phyloP scores from a whole-genome alignment of 441 rosid species.

The Aquilaria agallochum region DNA sequence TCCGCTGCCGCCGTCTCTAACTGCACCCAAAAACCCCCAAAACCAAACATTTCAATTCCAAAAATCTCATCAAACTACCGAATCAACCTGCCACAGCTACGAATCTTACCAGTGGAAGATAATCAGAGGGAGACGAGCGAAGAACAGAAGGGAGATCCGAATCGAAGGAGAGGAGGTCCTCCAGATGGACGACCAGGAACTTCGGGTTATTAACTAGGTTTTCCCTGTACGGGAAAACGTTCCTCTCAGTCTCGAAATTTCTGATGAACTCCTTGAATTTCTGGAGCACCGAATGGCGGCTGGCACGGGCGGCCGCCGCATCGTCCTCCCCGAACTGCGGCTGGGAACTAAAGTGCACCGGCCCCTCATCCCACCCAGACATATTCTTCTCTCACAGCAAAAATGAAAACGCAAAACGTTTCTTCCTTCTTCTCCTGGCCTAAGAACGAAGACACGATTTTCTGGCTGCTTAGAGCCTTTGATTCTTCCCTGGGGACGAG shows the following conservation, averaged over 20 bases:
- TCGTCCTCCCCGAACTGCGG: constrained; percentile 74
- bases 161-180: constrained; percentile 80
- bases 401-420: neutral
- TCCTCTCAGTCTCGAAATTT: constrained; percentile 65
- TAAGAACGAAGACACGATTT: neutral
- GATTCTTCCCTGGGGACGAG: neutral
- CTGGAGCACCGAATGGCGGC: constrained; percentile 67
- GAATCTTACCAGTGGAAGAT: constrained; percentile 61
- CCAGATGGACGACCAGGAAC: constrained; percentile 62
- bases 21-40: constrained; percentile 22
- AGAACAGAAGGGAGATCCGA: constrained; percentile 76
- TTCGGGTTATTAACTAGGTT: constrained; percentile 72
- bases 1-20: constrained; percentile 92
- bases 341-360: constrained; percentile 89
- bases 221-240: constrained; percentile 77
- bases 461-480: neutral
- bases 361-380: constrained; percentile 99
- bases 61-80: neutral
- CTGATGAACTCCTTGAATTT: constrained; percentile 82
- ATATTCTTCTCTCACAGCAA: constrained; percentile 20
- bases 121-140: constrained; percentile 79
- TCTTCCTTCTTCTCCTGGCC: neutral
- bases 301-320: constrained; percentile 29
- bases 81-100: neutral
- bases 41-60: neutral